Evolutionary conservation across 75 land plant species (phyloP).

Genomic region (Chamaecyparis obtusa): DNA sequence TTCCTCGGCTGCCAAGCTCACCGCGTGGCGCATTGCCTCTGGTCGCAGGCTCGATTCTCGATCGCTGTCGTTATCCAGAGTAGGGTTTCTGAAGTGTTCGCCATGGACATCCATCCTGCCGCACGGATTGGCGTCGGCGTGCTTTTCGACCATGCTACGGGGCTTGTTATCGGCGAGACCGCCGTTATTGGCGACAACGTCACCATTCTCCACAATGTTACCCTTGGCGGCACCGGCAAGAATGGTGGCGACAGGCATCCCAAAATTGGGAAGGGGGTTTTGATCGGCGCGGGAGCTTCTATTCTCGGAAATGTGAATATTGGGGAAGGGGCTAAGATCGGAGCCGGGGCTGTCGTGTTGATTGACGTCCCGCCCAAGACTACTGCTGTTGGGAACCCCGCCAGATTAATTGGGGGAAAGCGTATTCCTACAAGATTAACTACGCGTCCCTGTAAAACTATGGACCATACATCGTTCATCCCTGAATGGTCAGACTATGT

Average conservation of each 20-base stretch:
- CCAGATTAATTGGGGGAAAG: no score
- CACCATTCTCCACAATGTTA: no score
- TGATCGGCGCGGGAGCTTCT: no score
- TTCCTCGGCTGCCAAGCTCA: slow-evolving; percentile 17
- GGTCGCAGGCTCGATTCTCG: slow-evolving; percentile 39
- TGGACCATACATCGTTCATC: slow-evolving; percentile 64
- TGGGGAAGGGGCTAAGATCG: slow-evolving; percentile 14
- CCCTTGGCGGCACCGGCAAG: no score
- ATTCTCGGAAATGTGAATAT: no score
- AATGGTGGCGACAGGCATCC: no score
- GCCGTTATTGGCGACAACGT: slow-evolving; percentile 12
- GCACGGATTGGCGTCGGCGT: slow-evolving; percentile 48
- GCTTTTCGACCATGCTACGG: slow-evolving; percentile 66
- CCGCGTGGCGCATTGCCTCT: slow-evolving; percentile 52
- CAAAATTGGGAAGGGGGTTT: no score
- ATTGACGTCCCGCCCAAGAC: no score
- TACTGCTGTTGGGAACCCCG: no score
- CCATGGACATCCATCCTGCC: slow-evolving; percentile 65
- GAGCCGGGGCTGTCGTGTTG: no score
- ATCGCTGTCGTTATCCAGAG: slow-evolving; percentile 52
- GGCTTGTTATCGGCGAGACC: slow-evolving; percentile 40
- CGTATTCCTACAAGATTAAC: slow-evolving; percentile 13
- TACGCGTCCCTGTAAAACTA: slow-evolving; percentile 21
- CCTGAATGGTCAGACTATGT: slow-evolving; percentile 47
- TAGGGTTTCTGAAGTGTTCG: slow-evolving; percentile 55